Percentiles rank a stretch among this genome's conserved stretches.
Evolutionary conservation across 208 protist genomes (phyloP).

Genomic region (Jaenimonas drosophilae): DNA sequence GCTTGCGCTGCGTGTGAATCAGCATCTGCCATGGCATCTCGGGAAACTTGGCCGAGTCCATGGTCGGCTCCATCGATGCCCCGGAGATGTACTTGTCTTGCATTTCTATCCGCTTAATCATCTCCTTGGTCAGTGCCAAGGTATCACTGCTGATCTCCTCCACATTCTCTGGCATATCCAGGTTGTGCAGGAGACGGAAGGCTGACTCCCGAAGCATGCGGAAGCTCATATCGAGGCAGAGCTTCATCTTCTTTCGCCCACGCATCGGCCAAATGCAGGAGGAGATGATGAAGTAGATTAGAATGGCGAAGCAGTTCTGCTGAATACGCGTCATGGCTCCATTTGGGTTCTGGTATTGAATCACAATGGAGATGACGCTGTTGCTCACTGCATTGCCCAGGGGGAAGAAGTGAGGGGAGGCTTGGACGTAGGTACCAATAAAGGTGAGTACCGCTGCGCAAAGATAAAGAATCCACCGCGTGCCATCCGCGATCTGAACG

Average conservation of each 20-base stretch:
- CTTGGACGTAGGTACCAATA: conserved; percentile 82
- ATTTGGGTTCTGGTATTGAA: conserved; percentile 60
- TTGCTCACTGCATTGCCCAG: conserved; percentile 81
- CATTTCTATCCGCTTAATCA: conserved; percentile 48
- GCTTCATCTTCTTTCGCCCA: conserved; percentile 55
- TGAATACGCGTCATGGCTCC: conserved; percentile 87
- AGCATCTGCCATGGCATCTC: conserved; percentile 60
- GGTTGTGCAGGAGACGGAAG: conserved; percentile 67
- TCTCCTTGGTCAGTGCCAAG: conserved; percentile 58
- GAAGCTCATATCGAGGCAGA: conserved; percentile 72
- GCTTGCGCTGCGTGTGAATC: conserved; percentile 54
- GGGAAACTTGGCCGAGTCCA: conserved; percentile 73
- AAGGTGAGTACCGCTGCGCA: conserved; percentile 66
- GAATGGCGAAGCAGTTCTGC: conserved; percentile 88
- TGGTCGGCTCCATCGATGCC: conserved; percentile 74
- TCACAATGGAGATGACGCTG: conserved; percentile 84
- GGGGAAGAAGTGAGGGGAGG: conserved; percentile 65
- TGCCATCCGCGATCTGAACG: conserved; percentile 55
- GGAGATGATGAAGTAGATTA: conserved; percentile 84
- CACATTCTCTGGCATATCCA: conserved; percentile 79
- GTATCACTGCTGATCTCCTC: conserved; percentile 55
- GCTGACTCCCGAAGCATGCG: conserved; percentile 72
- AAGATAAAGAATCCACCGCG: conserved; percentile 59
- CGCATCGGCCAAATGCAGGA: conserved; percentile 80
- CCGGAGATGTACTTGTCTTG: conserved; percentile 63